A percentile compares a stretch with the other conserved stretches of the same genome.
Conservation (phyloP, 352 stramenopile species). For the Phytophthora ramorum region DNA sequence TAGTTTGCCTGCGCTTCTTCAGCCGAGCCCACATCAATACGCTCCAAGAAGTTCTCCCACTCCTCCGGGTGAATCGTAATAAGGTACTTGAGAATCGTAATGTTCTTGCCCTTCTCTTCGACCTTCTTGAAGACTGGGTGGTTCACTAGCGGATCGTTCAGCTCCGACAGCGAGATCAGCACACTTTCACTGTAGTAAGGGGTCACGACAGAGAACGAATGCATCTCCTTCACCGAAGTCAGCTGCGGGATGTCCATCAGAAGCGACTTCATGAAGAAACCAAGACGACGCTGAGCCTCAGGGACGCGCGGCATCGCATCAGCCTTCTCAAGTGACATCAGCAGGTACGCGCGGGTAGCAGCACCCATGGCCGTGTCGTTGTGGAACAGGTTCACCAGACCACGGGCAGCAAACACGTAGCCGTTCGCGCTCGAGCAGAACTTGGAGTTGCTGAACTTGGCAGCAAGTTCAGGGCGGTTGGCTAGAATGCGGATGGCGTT, state of each 20-base stretch:
- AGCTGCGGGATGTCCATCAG: conserved; percentile 84
- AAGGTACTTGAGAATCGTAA: conserved; percentile 85
- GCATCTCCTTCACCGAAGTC: conserved; percentile 78
- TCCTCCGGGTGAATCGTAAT: conserved; percentile 81
- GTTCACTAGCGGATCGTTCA: conserved; percentile 76
- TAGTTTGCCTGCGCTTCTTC: conserved; percentile 73
- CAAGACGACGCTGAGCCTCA: conserved; percentile 77
- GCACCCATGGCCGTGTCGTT: conserved; percentile 82
- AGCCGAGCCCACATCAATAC: conserved; percentile 65
- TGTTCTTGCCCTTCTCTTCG: conserved; percentile 81
- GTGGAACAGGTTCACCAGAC: conserved; percentile 79
- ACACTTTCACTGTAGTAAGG: conserved; percentile 83
- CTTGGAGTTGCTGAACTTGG: conserved; percentile 75
- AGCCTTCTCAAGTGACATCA: conserved; percentile 74
- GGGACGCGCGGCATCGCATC: conserved; percentile 77
- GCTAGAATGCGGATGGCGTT: conserved; percentile 65
- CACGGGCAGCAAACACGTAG: conserved; percentile 79
- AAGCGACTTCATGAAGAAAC: conserved; percentile 85
- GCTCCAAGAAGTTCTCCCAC: conserved; percentile 84
- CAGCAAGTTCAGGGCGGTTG: conserved; percentile 58
- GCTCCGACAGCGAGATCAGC: conserved; percentile 63
- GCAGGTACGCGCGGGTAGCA: conserved; percentile 69
- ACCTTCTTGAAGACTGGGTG: conserved; percentile 77
- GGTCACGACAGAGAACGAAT: conserved; percentile 84
- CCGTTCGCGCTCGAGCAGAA: conserved; percentile 82